phyloP scores from a whole-genome alignment of 106 monocot species.

The Iris macrosiphon region DNA sequence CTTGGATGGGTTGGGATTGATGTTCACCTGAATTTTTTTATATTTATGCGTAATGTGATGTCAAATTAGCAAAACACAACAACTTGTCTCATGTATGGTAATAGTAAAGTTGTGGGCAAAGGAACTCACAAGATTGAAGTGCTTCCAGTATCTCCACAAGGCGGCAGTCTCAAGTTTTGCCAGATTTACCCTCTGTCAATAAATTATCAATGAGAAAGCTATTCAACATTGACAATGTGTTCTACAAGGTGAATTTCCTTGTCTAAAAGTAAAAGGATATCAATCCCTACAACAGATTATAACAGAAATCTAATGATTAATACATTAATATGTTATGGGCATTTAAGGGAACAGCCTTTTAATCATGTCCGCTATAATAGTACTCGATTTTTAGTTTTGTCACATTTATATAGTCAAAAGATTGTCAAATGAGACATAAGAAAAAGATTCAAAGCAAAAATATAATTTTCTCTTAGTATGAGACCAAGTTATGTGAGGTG shows the following conservation, averaged over 20 bases:
- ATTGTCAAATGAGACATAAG: no score
- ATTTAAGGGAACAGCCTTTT: no score
- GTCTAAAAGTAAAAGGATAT: no score
- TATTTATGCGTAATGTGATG: neutral
- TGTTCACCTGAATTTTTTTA: constrained; percentile 26
- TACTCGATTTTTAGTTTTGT: no score
- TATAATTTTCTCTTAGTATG: no score
- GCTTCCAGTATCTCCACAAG: constrained; percentile 81
- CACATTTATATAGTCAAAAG: no score
- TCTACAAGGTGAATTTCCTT: neutral
- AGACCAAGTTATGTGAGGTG: neutral
- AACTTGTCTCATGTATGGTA: no score
- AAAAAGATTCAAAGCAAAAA: no score
- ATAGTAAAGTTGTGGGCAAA: constrained; percentile 3
- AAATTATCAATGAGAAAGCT: constrained; percentile 2
- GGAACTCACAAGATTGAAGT: constrained; percentile 60
- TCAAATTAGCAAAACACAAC: neutral
- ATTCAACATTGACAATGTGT: neutral
- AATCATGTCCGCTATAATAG: no score
- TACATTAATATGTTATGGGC: no score
- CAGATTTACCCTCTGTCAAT: constrained; percentile 55
- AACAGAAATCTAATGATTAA: no score
- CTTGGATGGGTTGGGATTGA: constrained; percentile 63
- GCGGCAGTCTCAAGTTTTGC: constrained; percentile 61
- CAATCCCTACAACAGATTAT: no score